Base-by-base conservation (phyloP, 352 stramenopile species). In the Phytophthora constricta region DNA sequence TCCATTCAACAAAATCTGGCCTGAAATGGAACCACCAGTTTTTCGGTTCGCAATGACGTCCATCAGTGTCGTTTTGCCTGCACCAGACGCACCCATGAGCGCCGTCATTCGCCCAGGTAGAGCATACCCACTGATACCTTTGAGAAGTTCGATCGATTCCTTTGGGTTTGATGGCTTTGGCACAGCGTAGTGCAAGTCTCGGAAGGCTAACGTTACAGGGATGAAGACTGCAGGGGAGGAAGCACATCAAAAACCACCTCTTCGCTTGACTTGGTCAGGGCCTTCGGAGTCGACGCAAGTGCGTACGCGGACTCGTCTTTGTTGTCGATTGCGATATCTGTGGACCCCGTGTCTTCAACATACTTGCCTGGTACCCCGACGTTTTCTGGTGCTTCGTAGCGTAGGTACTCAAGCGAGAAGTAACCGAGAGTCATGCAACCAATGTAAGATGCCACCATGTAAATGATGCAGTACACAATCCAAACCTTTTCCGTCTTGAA, bases 41-140 rank as follows among this genome's bases (percentile, higher is more conserved):
- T 98, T 98, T 33, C 93, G 73, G n/a, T 92, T 72, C 1, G 91
- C 87, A 41, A 98, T 91, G 2, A 98, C 91, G 74, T 98, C 91
- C 64, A 97, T 89, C 11, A 98, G 68, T 3, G 93, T 98, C 3
- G 86, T 31, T 65, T 98, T 97, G 0, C 91, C 90, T 31, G 86
- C 80, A 19, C 84, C 82, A 16, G 62, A 73, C 8, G 71, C 66
- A 8, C 81, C 81, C 73, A 88, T 87, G 10, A 90, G 41, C n/a
- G 80, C 80, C 7, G 72, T 78, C 48, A 90, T 82, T 33, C 14
- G 49, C 4, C 55, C 62, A 45, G 56, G 28, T 4, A 65, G 54
- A 14, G 65, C 65, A 52, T 65, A 69, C 17, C 65, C 60, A 23
- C 46, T 62, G 26, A 74, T 39, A 7, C 59, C 59, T 50, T 61